Evolutionary conservation across 2,329 filamentous ascomycete genomes (phyloP), one percentile per base, ranked within the genome.

Genomic region (Xylaria sp.): DNA sequence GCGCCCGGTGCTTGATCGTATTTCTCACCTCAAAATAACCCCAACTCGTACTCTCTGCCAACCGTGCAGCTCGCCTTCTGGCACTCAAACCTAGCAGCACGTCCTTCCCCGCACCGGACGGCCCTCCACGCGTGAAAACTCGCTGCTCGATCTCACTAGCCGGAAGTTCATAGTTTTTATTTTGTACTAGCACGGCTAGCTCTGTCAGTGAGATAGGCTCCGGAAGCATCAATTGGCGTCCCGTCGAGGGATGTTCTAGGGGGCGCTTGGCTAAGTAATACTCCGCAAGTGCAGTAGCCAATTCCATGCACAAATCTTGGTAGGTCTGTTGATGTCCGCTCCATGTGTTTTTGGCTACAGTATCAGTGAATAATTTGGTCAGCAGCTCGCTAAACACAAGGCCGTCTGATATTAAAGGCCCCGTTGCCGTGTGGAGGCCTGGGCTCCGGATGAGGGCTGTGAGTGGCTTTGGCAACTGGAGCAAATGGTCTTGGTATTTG

Each of bases 111-210:
- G 47, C 47, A 10, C 47, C 47, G 2, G 27, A 9, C 10, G 47
- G 47, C 13, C 47, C 47, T 27, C 47, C 47, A 5, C 47, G 23
- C 23, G 47, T 50, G 47, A 50, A 50, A 25, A 50, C 6, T 23
- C 47, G 21, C 47, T 50, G 47, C 47, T 50, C 47, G 13, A 50
- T 50, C 12, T 50, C 47, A 13, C 47, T 50, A 27, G 47, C 47
- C 5, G 47, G 47, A 27, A 50, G 47, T 12, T 50, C 47, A 12
- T 50, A 50, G 23, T 12, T 50, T 12, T 50, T 50, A 50, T 50
- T 50, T 13, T 50, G 47, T 6, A 27, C 21, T 1, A 50, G 21
- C 23, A 50, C 47, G 21, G 47, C 47, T 27, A 50, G 10, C n/a
- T 50, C 23, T 2, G 23, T 27, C 13, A 23, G 9, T 10, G 47